Conservation (phyloP, 2,329 filamentous ascomycete genomes). For the Phaeomoniella chlamydospora region DNA sequence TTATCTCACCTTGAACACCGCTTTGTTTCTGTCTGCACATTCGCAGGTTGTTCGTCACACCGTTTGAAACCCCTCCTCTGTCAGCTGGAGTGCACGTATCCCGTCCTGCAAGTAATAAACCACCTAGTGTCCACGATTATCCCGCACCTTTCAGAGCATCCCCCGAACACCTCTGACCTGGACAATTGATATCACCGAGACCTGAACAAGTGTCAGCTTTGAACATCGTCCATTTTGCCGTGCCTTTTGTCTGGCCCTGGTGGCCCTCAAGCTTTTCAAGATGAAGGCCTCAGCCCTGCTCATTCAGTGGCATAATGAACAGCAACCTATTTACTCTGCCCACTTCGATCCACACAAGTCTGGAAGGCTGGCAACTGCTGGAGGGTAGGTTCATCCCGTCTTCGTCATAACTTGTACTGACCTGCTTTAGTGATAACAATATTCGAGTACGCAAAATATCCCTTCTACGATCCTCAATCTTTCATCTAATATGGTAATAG, state of each 20-base stretch:
- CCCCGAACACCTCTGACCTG: no score
- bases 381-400: conserved; percentile 39
- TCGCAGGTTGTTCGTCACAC: no score
- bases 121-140: no score
- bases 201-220: no score
- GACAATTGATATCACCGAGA: no score
- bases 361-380: conserved; percentile 83
- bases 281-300: conserved; percentile 97
- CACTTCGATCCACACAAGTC: conserved; percentile 80
- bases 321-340: conserved; percentile 89
- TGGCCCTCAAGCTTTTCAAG: background rate
- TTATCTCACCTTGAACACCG: no score
- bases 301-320: conserved; percentile 97
- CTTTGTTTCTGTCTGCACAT: no score
- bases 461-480: conserved; percentile 9
- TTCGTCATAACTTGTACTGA: conserved; percentile 4
- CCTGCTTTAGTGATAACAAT: conserved; percentile 57
- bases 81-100: no score
- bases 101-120: no score
- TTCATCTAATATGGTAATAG: conserved; percentile 34
- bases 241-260: background rate
- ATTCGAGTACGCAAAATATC: conserved; percentile 53
- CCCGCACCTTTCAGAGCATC: no score
- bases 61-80: no score
- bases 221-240: background rate